A percentile compares a stretch with the other conserved stretches of the same genome.
These are phyloP conservation scores for Hypoxylon sp. DNA, from an alignment of 2,329 filamentous ascomycete species.

Conservation along the genomic window DNA sequence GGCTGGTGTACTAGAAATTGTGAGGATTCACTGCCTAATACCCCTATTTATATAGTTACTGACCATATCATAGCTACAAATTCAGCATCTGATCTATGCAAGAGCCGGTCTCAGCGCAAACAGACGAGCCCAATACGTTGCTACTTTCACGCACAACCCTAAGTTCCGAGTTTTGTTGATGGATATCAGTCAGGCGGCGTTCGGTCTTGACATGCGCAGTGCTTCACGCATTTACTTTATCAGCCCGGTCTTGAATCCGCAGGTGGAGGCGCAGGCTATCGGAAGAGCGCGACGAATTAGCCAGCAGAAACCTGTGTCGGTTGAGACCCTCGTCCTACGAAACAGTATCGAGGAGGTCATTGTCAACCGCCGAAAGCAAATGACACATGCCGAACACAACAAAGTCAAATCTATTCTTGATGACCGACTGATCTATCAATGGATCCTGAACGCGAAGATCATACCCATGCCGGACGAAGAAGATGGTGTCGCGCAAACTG, in stretches of 20 bases:
- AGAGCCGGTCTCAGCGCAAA: constrained; percentile 68
- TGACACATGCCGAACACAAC: constrained; percentile 76
- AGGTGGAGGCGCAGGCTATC: constrained; percentile 90
- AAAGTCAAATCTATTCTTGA: constrained; percentile 70
- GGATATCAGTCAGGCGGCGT: constrained; percentile 90
- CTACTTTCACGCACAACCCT: constrained; percentile 78
- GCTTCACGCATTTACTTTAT: constrained; percentile 91
- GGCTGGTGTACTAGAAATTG: constrained; percentile 82
- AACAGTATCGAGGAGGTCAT: constrained; percentile 90
- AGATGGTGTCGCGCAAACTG: constrained; percentile 63
- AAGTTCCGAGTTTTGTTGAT: constrained; percentile 84
- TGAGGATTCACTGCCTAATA: constrained; percentile 51
- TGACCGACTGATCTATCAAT: constrained; percentile 69
- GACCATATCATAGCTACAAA: constrained; percentile 61
- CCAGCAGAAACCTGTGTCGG: constrained; percentile 81
- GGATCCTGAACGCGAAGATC: constrained; percentile 68
- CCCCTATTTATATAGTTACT: constrained; percentile 1
- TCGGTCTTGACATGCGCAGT: constrained; percentile 85
- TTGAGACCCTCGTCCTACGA: constrained; percentile 86
- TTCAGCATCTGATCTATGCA: constrained; percentile 76
- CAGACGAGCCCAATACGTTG: constrained; percentile 80
- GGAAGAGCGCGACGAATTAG: constrained; percentile 91
- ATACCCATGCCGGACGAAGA: constrained; percentile 50
- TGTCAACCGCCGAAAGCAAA: constrained; percentile 76
- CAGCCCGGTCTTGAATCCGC: constrained; percentile 86